phyloP scores from a whole-genome alignment of 176 grass and related monocot species.

The Alloteropsis semialata region DNA sequence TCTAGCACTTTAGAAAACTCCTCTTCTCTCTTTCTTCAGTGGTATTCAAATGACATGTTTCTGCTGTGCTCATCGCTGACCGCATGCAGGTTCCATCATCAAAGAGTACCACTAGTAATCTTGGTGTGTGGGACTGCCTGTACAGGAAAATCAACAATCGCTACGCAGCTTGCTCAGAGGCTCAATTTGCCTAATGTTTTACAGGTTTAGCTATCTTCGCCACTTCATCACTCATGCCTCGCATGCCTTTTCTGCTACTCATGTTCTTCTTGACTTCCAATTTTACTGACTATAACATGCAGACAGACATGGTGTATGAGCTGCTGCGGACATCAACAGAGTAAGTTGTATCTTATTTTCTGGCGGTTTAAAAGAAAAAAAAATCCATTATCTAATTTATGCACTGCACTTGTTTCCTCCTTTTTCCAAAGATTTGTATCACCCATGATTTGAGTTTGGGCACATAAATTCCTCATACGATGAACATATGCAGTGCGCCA shows the following conservation, averaged over 20 bases:
- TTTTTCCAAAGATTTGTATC: not conserved
- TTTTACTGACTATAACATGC: constrained; percentile 38
- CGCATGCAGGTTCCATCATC: constrained; percentile 88
- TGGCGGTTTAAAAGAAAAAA: not conserved
- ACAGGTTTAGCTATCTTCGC: constrained; percentile 55
- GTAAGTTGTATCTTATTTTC: constrained; percentile 43
- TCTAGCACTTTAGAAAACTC: not conserved
- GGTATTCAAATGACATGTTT: not conserved
- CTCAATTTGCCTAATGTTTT: constrained; percentile 97
- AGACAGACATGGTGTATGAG: constrained; percentile 99
- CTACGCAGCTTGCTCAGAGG: constrained; percentile 94
- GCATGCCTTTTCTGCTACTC: not conserved
- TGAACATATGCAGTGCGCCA: constrained; percentile 65
- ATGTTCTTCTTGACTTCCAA: constrained; percentile 3
- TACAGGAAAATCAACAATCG: constrained; percentile 97
- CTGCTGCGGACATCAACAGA: constrained; percentile 87
- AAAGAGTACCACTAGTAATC: constrained; percentile 92
- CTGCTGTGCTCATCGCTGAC: constrained; percentile 6
- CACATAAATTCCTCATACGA: not conserved
- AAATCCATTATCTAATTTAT: not conserved
- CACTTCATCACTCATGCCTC: constrained; percentile 8
- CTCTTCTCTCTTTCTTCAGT: not conserved
- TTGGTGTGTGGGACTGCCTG: constrained; percentile 97
- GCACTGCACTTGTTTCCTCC: not conserved
- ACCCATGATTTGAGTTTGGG: not conserved